Evolutionary conservation across 352 stramenopile genomes (phyloP).

Genomic region (Chloridella minuta): DNA sequence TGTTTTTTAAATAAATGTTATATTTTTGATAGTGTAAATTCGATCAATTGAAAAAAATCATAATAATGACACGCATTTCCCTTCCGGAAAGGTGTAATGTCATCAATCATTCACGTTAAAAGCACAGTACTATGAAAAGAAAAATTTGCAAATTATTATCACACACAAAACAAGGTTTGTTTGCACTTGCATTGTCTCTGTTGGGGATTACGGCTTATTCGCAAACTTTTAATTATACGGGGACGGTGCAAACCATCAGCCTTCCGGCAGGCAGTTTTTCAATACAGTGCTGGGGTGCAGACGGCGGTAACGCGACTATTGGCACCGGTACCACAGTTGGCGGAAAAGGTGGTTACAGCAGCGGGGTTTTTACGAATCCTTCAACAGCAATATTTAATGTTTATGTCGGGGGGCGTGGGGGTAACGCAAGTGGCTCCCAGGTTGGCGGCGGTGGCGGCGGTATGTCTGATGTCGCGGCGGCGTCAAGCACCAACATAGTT

Average conservation of each 20-base stretch:
- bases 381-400: not conserved
- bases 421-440: not conserved
- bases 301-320: not conserved
- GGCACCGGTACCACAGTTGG: no score
- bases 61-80: no score
- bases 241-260: not conserved
- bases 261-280: not conserved
- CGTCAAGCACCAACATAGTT: not conserved
- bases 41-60: no score
- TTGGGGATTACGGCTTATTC: not conserved
- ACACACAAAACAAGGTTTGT: not conserved
- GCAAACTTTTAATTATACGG: conserved; percentile 2
- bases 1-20: no score
- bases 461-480: not conserved
- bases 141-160: not conserved
- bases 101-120: no score
- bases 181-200: not conserved
- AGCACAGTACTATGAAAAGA: no score
- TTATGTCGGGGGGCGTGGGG: not conserved
- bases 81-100: no score
- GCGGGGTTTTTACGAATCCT: not conserved
- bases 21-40: no score
- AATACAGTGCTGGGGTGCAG: not conserved
- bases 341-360: not conserved
- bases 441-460: not conserved